A percentile compares a stretch with the other conserved stretches of the same genome.
Conservation (phyloP, 371 early-diverging fungal species). For the Amoeboaphelidium protococcarum region DNA sequence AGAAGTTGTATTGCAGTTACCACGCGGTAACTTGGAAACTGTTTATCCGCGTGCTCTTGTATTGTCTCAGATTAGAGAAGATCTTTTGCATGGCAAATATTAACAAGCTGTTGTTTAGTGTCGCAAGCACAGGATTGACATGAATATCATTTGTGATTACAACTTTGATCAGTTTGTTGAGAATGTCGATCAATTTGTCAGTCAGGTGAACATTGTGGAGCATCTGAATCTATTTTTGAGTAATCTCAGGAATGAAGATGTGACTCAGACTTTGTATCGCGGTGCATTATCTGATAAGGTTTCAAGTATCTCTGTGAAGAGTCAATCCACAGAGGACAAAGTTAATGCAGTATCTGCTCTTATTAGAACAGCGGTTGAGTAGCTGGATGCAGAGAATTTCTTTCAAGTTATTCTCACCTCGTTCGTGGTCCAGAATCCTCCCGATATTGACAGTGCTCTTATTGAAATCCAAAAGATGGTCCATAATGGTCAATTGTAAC, state of each 20-base stretch:
- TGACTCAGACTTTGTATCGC: constrained; percentile 31
- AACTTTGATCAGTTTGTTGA: constrained; percentile 33
- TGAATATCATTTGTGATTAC: constrained; percentile 65
- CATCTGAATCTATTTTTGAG: constrained; percentile 69
- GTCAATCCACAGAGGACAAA: constrained; percentile 19
- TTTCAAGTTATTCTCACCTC: constrained; percentile 61
- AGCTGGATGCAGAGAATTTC: constrained; percentile 26
- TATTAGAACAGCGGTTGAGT: constrained; percentile 30
- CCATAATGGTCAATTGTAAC: neutral
- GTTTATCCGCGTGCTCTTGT: constrained; percentile 79
- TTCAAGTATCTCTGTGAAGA: neutral
- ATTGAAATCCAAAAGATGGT: constrained; percentile 19
- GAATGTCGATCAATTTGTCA: constrained; percentile 34
- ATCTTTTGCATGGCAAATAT: constrained; percentile 37
- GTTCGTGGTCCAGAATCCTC: constrained; percentile 49
- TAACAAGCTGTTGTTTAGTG: constrained; percentile 52
- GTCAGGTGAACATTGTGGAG: constrained; percentile 51
- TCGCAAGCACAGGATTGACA: constrained; percentile 69
- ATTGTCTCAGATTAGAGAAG: constrained; percentile 39
- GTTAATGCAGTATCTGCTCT: constrained; percentile 49
- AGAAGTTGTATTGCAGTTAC: constrained; percentile 70
- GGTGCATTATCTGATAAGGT: constrained; percentile 3
- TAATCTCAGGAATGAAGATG: constrained; percentile 31
- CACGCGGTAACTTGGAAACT: constrained; percentile 86
- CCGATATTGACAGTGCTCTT: constrained; percentile 55